Conservation (phyloP, 2,329 filamentous ascomycete genomes). For the Ceratocystis cubensis region DNA sequence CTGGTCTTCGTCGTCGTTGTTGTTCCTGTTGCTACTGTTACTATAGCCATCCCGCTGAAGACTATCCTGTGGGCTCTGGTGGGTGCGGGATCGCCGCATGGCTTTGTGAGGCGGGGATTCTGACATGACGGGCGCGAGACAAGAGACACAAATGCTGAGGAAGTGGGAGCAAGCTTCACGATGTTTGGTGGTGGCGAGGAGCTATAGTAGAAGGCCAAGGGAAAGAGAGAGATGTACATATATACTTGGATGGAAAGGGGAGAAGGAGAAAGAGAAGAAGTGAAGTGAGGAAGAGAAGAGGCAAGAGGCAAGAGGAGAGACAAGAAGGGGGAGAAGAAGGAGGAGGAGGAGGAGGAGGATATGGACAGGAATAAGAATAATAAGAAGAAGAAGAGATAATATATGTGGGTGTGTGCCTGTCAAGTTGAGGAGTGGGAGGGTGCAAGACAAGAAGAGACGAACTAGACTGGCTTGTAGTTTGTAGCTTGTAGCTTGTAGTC, state of each 20-base stretch:
- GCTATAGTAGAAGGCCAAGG: no score
- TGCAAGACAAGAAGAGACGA: neutral
- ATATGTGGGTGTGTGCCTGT: neutral
- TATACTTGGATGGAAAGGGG: no score
- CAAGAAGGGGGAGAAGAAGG: neutral
- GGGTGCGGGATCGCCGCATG: slow-evolving; percentile 1
- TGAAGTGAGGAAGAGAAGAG: neutral
- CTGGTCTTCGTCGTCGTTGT: neutral
- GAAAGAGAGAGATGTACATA: no score
- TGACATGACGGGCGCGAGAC: neutral
- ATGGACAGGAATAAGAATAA: neutral
- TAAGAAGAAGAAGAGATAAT: neutral
- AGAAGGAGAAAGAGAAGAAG: no score
- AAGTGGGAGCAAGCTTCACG: neutral
- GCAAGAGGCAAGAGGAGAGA: neutral
- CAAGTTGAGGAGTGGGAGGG: neutral
- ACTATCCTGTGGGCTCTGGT: slow-evolving; percentile 10
- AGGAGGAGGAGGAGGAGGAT: neutral
- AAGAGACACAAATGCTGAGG: slow-evolving; percentile 19
- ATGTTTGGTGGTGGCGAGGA: no score
- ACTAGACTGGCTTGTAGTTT: neutral
- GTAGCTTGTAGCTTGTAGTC: neutral
- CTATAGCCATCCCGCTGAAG: neutral
- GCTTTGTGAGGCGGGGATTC: slow-evolving; percentile 16
- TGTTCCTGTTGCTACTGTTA: neutral